Evolutionary conservation across 2,329 filamentous ascomycete genomes (phyloP).

Genomic region (Colletotrichum simmondsii): DNA sequence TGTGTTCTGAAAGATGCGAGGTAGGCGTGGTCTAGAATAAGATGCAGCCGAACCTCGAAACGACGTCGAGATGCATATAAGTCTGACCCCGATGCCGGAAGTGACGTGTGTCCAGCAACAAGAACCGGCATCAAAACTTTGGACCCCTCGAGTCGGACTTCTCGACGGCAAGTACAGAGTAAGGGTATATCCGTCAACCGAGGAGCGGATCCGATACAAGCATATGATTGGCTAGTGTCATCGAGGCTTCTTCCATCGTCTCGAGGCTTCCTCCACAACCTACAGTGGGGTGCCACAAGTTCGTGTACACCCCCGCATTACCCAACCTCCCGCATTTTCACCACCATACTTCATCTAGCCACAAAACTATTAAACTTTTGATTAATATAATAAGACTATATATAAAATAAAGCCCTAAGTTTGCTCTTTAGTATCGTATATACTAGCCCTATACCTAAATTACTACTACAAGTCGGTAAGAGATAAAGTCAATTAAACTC

Average conservation of each 20-base stretch:
- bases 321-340: too few species aligned
- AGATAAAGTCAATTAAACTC: background rate
- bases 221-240: background rate
- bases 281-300: too few species aligned
- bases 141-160: background rate
- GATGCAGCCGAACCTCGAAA: background rate
- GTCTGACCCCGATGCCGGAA: background rate
- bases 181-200: background rate
- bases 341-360: too few species aligned
- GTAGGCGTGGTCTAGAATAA: background rate
- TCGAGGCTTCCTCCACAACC: conserved; percentile 12
- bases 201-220: background rate
- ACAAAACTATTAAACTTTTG: too few species aligned
- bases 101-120: background rate
- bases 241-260: conserved; percentile 23
- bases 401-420: too few species aligned
- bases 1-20: background rate
- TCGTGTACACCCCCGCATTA: too few species aligned
- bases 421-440: too few species aligned
- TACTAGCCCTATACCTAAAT: too few species aligned
- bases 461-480: too few species aligned
- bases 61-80: background rate
- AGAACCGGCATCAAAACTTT: background rate
- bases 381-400: too few species aligned
- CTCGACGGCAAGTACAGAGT: background rate